Conservation (phyloP, 192 early-diverging fungal genomes). For the Backusella australiensis region DNA sequence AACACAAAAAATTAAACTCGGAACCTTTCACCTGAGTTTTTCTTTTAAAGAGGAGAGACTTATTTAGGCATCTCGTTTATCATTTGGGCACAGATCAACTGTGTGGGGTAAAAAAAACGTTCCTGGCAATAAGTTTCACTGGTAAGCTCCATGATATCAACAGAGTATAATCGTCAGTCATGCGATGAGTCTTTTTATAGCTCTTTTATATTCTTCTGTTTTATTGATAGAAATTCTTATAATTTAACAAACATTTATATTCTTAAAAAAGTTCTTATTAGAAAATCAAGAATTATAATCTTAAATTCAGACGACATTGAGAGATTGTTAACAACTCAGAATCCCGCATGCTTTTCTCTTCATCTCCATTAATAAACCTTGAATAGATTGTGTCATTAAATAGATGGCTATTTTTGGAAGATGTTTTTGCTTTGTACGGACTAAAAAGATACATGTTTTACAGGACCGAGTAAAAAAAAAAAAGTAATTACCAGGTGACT, state of each 20-base stretch:
- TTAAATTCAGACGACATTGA: neutral
- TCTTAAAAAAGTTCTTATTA: neutral
- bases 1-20: neutral
- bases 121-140: neutral
- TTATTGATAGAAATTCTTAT: neutral
- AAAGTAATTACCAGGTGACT: neutral
- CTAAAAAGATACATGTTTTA: neutral
- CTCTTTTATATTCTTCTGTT: neutral
- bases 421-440: neutral
- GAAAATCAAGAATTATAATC: neutral
- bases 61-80: neutral
- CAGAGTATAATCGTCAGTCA: neutral
- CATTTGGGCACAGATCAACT: slow-evolving; percentile 2
- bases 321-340: neutral
- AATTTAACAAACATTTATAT: neutral
- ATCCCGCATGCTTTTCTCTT: neutral
- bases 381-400: neutral
- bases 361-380: neutral
- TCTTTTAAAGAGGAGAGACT: neutral
- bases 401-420: neutral
- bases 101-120: neutral
- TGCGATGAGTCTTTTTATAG: neutral
- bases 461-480: slow-evolving; percentile 4
- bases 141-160: neutral
- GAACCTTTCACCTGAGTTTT: slow-evolving; percentile 1